Conservation (phyloP, 2,329 filamentous ascomycete genomes). For the Geoglossum cookeanum region DNA sequence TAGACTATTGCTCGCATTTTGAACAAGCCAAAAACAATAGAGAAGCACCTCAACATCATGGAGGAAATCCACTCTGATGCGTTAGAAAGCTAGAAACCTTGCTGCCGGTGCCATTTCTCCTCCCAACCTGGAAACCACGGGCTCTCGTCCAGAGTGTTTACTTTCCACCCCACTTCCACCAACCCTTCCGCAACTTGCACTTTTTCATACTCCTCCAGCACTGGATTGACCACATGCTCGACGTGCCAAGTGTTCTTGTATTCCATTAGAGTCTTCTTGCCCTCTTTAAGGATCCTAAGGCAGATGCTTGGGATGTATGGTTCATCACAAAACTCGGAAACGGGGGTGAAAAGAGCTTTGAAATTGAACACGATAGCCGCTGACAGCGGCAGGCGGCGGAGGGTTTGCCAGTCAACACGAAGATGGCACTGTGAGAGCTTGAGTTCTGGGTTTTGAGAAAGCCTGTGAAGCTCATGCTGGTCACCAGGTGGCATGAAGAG, state of each 20-base stretch:
- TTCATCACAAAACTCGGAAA: constrained; percentile 51
- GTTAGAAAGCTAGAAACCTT: constrained; percentile 32
- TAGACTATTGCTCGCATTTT: background rate
- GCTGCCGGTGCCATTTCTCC: constrained; percentile 48
- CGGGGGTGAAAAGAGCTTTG: constrained; percentile 65
- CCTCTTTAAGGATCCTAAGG: constrained; percentile 48
- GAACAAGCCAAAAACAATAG: background rate
- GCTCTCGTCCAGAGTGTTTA: constrained; percentile 49
- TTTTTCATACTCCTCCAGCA: constrained; percentile 39
- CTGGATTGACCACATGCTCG: constrained; percentile 50
- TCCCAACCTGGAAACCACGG: constrained; percentile 64
- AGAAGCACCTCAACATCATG: background rate
- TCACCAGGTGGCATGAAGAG: constrained; percentile 56
- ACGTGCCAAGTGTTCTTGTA: constrained; percentile 74
- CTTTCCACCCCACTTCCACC: constrained; percentile 43
- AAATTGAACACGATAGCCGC: constrained; percentile 71
- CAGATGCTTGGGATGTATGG: constrained; percentile 51
- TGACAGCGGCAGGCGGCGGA: constrained; percentile 58
- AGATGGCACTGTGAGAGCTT: constrained; percentile 41
- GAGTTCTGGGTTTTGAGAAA: constrained; percentile 37
- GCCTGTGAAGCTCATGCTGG: constrained; percentile 40
- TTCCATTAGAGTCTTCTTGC: constrained; percentile 50
- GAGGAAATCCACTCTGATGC: background rate
- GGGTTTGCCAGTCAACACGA: constrained; percentile 75
- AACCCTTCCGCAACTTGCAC: constrained; percentile 47